Evolutionary conservation across 2,329 filamentous ascomycete genomes (phyloP).

Genomic region (Exophiala xenobiotica): DNA sequence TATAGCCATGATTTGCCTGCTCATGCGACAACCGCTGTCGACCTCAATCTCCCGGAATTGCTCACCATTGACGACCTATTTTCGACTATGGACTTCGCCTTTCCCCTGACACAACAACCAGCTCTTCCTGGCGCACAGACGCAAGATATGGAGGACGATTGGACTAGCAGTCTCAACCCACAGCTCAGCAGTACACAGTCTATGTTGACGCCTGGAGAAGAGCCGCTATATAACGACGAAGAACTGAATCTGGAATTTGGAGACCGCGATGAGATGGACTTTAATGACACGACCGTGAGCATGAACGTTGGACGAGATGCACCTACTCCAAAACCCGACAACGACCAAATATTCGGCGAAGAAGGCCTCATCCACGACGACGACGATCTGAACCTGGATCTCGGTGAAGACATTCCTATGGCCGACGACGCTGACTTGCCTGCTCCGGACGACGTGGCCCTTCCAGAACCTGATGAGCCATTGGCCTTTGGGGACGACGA

Average conservation of each 20-base stretch:
- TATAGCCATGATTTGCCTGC: constrained; percentile 95
- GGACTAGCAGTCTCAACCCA: constrained; percentile 76
- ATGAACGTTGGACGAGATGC: constrained; percentile 91
- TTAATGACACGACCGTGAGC: constrained; percentile 64
- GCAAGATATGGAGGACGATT: constrained; percentile 46
- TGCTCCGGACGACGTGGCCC: constrained; percentile 58
- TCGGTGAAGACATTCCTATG: constrained; percentile 48
- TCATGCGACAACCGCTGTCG: constrained; percentile 77
- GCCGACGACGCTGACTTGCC: constrained; percentile 42
- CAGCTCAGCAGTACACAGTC: constrained; percentile 58
- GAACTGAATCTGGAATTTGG: constrained; percentile 74
- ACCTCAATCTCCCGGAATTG: constrained; percentile 83
- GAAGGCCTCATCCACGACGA: constrained; percentile 55
- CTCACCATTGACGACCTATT: constrained; percentile 92
- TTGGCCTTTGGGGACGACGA: constrained; percentile 46
- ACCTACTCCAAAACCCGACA: constrained; percentile 63
- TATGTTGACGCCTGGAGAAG: constrained; percentile 50
- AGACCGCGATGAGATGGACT: constrained; percentile 61
- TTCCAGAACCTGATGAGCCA: constrained; percentile 46
- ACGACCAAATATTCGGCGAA: constrained; percentile 59
- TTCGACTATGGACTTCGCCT: constrained; percentile 76
- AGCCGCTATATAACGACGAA: constrained; percentile 58
- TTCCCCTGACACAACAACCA: constrained; percentile 75
- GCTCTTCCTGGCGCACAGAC: constrained; percentile 15
- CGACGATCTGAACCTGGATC: constrained; percentile 55